Evolutionary conservation across 2,329 filamentous ascomycete genomes (phyloP), one percentile per base, ranked within the genome.

Genomic region (Aspergillus clavatus): DNA sequence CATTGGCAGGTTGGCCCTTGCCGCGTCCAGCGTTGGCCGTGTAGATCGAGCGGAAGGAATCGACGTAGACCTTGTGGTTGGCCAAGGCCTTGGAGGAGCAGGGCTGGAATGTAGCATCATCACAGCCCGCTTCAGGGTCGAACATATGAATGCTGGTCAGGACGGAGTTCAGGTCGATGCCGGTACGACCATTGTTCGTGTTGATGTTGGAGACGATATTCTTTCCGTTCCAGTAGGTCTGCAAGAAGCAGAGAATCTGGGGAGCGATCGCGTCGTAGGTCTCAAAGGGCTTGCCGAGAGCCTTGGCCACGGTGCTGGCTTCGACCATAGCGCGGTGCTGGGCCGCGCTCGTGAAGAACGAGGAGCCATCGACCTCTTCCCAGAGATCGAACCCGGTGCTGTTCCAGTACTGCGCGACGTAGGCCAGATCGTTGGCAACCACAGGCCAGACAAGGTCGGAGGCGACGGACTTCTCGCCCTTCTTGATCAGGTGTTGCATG

Each of bases 341-440:
- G 36, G 78, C 76, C 5, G 81, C 79, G 18, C 81, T 70, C 2
- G 87, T 90, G 66, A 90, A 91, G 72, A 89, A 91, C 2, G 85
- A 88, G 21, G 79, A 82, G 31, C 86, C 84, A 21, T 75, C 72
- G 11, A 89, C 80, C 62, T 91, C 87, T 62, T 91, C 87, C 87
- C 87, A 91, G 2, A 93, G 75, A 63, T 93, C 87, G 56, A 82
- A 91, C 3, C 72, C 73, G 3, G 72, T 74, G 12, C 48, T 19
- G 47, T 76, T 78, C 68, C 73, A 76, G 47, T 63, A 61, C 38
- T 62, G 53, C 7, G 55, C 46, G 12, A 87, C 80, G 51, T 90
- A 91, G 38, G 74, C 73, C 29, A 93, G 73, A 56, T 91, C 87
- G 55, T 88, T 89, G 39, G 75, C 72, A 33, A 89, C 78, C 44